A percentile compares a stretch with the other conserved stretches of the same genome.
These are phyloP conservation scores for Cystofilobasidium capitatum DNA, from an alignment of 768 basidiomycete species.

Conservation along the genomic window DNA sequence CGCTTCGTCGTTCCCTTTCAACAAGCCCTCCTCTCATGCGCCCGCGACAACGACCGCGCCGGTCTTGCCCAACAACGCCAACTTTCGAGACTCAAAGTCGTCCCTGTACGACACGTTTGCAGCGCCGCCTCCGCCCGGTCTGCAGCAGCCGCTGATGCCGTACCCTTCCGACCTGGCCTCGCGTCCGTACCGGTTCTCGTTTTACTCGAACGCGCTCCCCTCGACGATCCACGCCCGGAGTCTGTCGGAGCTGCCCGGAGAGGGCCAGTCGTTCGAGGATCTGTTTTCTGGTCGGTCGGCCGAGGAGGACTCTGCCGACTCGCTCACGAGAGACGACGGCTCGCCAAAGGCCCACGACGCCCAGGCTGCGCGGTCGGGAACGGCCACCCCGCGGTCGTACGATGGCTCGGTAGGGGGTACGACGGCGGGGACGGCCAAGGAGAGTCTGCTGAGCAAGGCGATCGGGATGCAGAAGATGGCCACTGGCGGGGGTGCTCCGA, in stretches of 20 bases:
- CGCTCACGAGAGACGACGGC: too few species aligned
- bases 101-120: constrained; percentile 11
- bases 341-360: constrained; percentile 47
- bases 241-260: constrained; percentile 82
- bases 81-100: constrained; percentile 34
- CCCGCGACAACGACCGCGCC: not conserved
- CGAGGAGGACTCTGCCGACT: constrained; percentile 28
- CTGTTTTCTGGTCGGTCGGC: constrained; percentile 51
- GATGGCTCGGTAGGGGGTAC: constrained; percentile 21
- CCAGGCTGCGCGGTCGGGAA: constrained; percentile 70
- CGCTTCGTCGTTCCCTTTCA: constrained; percentile 1
- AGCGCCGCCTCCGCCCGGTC: constrained; percentile 24
- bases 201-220: constrained; percentile 85
- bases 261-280: constrained; percentile 85
- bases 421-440: constrained; percentile 16
- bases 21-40: not conserved
- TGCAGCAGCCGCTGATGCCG: constrained; percentile 26
- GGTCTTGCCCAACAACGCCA: constrained; percentile 32
- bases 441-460: constrained; percentile 31
- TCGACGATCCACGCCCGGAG: constrained; percentile 93
- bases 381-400: constrained; percentile 24
- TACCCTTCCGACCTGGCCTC: constrained; percentile 49
- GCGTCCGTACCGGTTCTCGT: constrained; percentile 95
- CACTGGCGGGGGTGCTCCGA: constrained; percentile 1
- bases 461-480: constrained; percentile 14